These are phyloP conservation scores for Fomitopsis schrenkii DNA, from an alignment of 1,284 basidiomycete species.

Conservation along the genomic window DNA sequence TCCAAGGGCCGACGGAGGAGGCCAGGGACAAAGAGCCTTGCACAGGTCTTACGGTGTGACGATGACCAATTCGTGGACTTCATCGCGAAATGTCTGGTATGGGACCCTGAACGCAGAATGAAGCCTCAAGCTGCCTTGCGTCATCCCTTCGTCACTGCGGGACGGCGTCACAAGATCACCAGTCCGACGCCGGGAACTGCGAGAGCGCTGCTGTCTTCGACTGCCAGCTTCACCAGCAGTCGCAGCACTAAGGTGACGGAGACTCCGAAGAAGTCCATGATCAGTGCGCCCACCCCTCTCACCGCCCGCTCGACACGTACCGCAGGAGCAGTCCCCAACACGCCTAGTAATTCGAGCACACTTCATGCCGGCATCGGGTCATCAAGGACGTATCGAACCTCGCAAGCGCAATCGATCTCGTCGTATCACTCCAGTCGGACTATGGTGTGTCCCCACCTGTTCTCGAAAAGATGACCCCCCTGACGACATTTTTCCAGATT, in stretches of 20 bases:
- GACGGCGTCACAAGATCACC: slow-evolving; percentile 49
- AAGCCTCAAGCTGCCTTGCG: slow-evolving; percentile 92
- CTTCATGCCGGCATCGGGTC: slow-evolving; percentile 31
- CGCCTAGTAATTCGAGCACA: slow-evolving; percentile 46
- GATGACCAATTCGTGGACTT: slow-evolving; percentile 92
- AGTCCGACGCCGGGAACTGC: slow-evolving; percentile 38
- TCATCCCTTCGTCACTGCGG: slow-evolving; percentile 83
- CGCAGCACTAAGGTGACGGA: slow-evolving; percentile 54
- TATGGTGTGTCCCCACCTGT: slow-evolving; percentile 23
- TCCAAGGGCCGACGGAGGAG: slow-evolving; percentile 93
- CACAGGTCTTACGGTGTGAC: slow-evolving; percentile 84
- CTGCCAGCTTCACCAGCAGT: slow-evolving; percentile 23
- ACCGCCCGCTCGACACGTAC: slow-evolving; percentile 66
- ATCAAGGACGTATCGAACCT: slow-evolving; percentile 36
- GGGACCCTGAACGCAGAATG: slow-evolving; percentile 96
- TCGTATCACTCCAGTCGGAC: slow-evolving; percentile 41
- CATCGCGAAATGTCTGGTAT: slow-evolving; percentile 91
- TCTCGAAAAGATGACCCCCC: neutral
- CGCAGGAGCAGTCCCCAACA: slow-evolving; percentile 46
- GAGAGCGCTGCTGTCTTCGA: slow-evolving; percentile 50
- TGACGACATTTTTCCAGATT: slow-evolving; percentile 8
- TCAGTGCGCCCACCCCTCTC: slow-evolving; percentile 79
- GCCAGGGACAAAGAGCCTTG: slow-evolving; percentile 87
- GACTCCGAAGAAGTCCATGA: slow-evolving; percentile 83
- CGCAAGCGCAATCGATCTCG: slow-evolving; percentile 36